Percentiles rank a stretch among this genome's conserved stretches.
phyloP scores from a whole-genome alignment of 805 yeast genomes.

The Barnettozyma vustinii region DNA sequence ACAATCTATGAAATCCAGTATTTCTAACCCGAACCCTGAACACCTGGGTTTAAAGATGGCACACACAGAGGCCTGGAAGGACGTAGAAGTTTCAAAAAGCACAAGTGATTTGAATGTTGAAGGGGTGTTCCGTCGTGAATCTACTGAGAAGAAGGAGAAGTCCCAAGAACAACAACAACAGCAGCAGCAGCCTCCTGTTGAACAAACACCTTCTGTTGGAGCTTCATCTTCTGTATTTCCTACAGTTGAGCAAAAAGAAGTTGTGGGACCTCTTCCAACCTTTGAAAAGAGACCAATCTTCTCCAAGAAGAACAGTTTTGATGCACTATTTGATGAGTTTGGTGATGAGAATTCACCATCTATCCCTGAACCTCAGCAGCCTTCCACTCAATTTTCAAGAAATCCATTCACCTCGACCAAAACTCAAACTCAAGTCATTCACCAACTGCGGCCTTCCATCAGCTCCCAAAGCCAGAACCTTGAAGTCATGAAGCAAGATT shows the following conservation, averaged over 20 bases:
- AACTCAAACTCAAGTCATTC: constrained; percentile 1
- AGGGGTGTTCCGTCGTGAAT: constrained; percentile 19
- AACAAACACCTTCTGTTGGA: not conserved
- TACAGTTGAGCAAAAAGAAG: not conserved
- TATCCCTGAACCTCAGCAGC: not conserved
- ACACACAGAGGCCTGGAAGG: constrained; percentile 22
- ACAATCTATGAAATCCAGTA: not conserved
- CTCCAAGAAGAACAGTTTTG: constrained; percentile 15
- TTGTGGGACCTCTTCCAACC: not conserved
- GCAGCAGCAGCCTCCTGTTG: no score
- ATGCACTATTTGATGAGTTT: constrained; percentile 14
- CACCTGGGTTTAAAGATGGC: constrained; percentile 14
- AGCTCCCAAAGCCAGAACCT: not conserved
- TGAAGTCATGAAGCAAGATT: constrained; percentile 5
- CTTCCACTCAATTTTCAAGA: constrained; percentile 7
- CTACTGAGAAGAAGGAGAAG: not conserved
- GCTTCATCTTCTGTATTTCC: not conserved
- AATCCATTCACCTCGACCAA: constrained; percentile 18
- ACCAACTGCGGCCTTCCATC: not conserved
- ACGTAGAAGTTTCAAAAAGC: not conserved
- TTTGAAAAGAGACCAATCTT: not conserved
- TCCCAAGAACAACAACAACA: not conserved
- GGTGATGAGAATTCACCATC: not conserved
- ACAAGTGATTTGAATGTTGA: constrained; percentile 9
- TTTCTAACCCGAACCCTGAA: not conserved